A percentile compares a stretch with the other conserved stretches of the same genome.
Evolutionary conservation across 1,139 yeast genomes (phyloP).

Genomic region (Lodderomyces jiufengensis): DNA sequence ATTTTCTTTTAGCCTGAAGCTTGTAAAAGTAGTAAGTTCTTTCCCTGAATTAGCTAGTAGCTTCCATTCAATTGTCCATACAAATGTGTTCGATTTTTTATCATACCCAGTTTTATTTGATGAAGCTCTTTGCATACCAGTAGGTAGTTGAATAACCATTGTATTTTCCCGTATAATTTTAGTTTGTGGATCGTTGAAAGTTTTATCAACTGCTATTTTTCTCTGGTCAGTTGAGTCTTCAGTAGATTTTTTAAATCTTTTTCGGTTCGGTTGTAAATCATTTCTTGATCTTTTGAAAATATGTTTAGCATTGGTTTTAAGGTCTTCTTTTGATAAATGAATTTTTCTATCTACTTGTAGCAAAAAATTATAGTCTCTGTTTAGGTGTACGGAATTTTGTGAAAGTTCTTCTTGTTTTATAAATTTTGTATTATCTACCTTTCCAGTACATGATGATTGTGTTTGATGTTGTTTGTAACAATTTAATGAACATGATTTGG

Average conservation of each 20-base stretch:
- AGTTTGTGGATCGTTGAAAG: slow-evolving; percentile 22
- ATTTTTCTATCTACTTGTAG: slow-evolving; percentile 57
- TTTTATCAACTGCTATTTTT: slow-evolving; percentile 18
- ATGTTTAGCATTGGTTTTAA: slow-evolving; percentile 32
- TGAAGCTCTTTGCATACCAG: slow-evolving; percentile 70
- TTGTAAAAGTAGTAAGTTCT: slow-evolving; percentile 30
- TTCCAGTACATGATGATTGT: slow-evolving; percentile 63
- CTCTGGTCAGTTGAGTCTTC: slow-evolving; percentile 24
- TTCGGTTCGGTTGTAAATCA: slow-evolving; percentile 11
- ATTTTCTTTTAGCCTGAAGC: slow-evolving; percentile 47
- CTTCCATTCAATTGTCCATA: slow-evolving; percentile 82
- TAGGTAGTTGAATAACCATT: slow-evolving; percentile 50
- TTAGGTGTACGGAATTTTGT: slow-evolving; percentile 42
- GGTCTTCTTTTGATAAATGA: slow-evolving; percentile 49
- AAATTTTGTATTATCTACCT: slow-evolving; percentile 58
- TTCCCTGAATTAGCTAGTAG: slow-evolving; percentile 25
- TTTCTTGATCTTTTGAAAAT: slow-evolving; percentile 29
- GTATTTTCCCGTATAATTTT: slow-evolving; percentile 35
- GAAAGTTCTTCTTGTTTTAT: slow-evolving; percentile 43
- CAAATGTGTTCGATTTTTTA: slow-evolving; percentile 54
- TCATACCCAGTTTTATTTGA: slow-evolving; percentile 75
- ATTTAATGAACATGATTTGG: slow-evolving; percentile 62
- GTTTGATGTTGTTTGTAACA: slow-evolving; percentile 73
- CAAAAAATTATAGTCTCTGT: slow-evolving; percentile 81
- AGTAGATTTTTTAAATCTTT: slow-evolving; percentile 13